These are phyloP conservation scores for Naganishia liquefaciens DNA, from an alignment of 1,284 basidiomycete species.

Conservation along the genomic window DNA sequence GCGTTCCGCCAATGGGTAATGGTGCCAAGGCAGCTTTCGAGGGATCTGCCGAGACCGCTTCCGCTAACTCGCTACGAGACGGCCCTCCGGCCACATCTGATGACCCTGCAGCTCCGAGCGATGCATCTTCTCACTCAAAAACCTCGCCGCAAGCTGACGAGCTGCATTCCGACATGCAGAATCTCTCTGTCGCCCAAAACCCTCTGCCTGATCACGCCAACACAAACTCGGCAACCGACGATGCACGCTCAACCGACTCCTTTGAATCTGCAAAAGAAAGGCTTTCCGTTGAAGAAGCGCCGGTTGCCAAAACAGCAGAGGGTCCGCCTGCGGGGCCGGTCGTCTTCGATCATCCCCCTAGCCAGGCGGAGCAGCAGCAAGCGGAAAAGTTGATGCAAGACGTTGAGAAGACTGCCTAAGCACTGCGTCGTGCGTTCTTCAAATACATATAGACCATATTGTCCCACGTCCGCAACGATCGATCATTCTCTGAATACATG, in stretches of 20 bases:
- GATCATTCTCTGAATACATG: no score
- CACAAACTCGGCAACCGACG: not conserved
- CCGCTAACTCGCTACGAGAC: not conserved
- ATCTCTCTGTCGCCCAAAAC: not conserved
- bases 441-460: not conserved
- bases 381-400: constrained; percentile 29
- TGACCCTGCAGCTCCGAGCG: not conserved
- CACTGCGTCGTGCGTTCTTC: no score
- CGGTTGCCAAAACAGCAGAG: constrained; percentile 39
- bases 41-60: not conserved
- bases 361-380: constrained; percentile 39
- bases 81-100: not conserved
- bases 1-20: constrained; percentile 48
- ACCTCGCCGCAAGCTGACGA: not conserved
- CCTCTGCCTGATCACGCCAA: no score
- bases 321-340: constrained; percentile 44
- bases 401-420: not conserved
- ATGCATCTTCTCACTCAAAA: not conserved
- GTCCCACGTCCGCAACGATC: not conserved
- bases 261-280: not conserved
- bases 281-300: constrained; percentile 21
- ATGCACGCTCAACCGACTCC: constrained; percentile 9
- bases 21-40: constrained; percentile 47
- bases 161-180: constrained; percentile 19
- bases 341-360: constrained; percentile 49